Percentiles rank a stretch among this genome's conserved stretches.
phyloP scores from a whole-genome alignment of 2,329 filamentous ascomycete genomes.

The Diaporthe ilicicola region DNA sequence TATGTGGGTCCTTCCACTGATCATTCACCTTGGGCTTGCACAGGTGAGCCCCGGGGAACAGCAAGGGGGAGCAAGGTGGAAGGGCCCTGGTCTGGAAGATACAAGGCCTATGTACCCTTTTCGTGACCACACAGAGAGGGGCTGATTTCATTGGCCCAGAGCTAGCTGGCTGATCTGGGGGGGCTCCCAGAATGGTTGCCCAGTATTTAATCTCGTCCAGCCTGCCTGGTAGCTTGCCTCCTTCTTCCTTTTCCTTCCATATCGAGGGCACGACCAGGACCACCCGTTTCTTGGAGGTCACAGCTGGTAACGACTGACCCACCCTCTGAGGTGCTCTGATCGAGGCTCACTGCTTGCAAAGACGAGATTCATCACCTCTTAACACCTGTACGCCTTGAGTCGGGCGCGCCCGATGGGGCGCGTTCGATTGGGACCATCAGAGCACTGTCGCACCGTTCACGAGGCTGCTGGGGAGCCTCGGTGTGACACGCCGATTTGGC shows the following conservation, averaged over 20 bases:
- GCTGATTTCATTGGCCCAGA: neutral
- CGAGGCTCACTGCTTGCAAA: conserved; percentile 27
- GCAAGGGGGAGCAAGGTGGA: neutral
- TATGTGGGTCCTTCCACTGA: no score
- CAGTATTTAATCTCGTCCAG: neutral
- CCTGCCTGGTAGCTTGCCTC: neutral
- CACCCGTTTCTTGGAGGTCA: neutral
- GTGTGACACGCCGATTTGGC: conserved; percentile 25
- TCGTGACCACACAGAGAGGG: neutral
- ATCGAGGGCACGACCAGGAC: neutral
- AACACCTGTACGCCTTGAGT: neutral
- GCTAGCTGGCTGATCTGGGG: neutral
- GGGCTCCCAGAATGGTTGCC: neutral
- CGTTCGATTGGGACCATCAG: conserved; percentile 16
- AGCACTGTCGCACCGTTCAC: conserved; percentile 6
- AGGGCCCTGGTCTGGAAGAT: neutral
- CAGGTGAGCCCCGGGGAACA: no score
- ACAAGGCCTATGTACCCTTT: neutral
- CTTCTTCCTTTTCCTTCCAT: neutral
- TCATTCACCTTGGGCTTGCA: neutral
- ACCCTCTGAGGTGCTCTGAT: conserved; percentile 24
- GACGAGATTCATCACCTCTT: conserved; percentile 23
- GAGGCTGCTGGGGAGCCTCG: conserved; percentile 24
- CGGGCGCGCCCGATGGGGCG: neutral
- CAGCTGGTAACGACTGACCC: conserved; percentile 3